A percentile compares a stretch with the other conserved stretches of the same genome.
Evolutionary conservation across 169 alveolate genomes (phyloP).

Genomic region (Plasmodium adleri): DNA sequence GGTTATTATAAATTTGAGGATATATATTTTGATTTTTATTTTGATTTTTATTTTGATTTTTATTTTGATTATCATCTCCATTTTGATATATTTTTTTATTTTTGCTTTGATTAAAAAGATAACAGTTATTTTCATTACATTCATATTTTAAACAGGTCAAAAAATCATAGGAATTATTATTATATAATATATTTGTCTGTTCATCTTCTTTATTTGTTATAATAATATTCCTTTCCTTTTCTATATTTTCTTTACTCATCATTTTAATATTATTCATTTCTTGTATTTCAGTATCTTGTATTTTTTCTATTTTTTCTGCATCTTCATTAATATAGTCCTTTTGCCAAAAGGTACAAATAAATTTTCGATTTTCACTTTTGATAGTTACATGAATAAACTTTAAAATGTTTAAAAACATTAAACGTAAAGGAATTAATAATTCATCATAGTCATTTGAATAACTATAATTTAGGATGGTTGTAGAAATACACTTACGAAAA

Average conservation of each 20-base stretch:
- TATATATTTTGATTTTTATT: too few species aligned
- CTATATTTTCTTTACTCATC: too few species aligned
- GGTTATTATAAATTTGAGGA: neutral
- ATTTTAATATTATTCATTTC: neutral
- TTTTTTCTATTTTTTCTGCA: neutral
- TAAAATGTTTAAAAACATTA: slow-evolving; percentile 34
- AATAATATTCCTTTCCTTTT: too few species aligned
- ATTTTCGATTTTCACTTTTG: neutral
- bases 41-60: neutral
- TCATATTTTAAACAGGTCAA: neutral
- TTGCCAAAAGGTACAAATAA: slow-evolving; percentile 57
- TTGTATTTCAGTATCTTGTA: neutral
- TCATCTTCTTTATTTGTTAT: slow-evolving; percentile 7
- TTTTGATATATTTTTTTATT: neutral
- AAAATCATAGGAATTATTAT: neutral
- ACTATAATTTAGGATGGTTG: neutral
- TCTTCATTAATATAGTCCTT: neutral
- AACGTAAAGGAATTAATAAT: slow-evolving; percentile 17
- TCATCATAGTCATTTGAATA: slow-evolving; percentile 14
- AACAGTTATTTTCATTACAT: slow-evolving; percentile 50
- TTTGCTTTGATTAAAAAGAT: slow-evolving; percentile 20
- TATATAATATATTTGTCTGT: neutral
- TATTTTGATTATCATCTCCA: too few species aligned
- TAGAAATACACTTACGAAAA: slow-evolving; percentile 22
- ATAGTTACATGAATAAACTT: slow-evolving; percentile 11